Conservation (phyloP, 2,329 filamentous ascomycete genomes). For the Hymenoscyphus repandus region DNA sequence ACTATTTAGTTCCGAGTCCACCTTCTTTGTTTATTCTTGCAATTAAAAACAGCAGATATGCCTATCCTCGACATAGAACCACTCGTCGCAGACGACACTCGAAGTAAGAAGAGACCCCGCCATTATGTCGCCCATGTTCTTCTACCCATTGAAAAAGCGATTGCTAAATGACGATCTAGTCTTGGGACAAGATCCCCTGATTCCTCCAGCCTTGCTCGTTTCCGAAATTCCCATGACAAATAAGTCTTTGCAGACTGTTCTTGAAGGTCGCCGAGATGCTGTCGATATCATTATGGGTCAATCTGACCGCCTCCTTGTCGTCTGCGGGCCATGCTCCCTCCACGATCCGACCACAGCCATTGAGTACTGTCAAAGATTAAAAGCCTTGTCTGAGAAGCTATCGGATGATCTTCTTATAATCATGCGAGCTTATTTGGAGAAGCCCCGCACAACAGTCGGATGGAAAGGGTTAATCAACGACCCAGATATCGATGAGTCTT, state of each 20-base stretch:
- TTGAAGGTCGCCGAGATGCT: slow-evolving; percentile 63
- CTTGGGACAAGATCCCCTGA: slow-evolving; percentile 88
- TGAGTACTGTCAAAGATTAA: slow-evolving; percentile 80
- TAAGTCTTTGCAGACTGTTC: slow-evolving; percentile 59
- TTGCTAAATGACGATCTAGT: slow-evolving; percentile 46
- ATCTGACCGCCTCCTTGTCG: slow-evolving; percentile 79
- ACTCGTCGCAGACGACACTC: slow-evolving; percentile 44
- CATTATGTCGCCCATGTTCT: neutral
- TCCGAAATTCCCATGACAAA: slow-evolving; percentile 73
- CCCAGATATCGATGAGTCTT: slow-evolving; percentile 93
- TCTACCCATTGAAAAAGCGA: neutral
- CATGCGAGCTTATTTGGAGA: slow-evolving; percentile 99
- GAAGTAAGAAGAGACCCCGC: slow-evolving; percentile 36
- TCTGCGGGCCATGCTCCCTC: slow-evolving; percentile 94
- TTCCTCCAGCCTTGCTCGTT: slow-evolving; percentile 80
- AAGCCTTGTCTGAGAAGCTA: slow-evolving; percentile 72
- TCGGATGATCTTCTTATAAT: slow-evolving; percentile 81
- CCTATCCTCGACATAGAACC: slow-evolving; percentile 26
- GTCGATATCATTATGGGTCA: slow-evolving; percentile 31
- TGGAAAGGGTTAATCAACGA: slow-evolving; percentile 99
- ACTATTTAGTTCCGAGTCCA: neutral
- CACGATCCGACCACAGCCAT: slow-evolving; percentile 86
- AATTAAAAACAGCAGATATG: slow-evolving; percentile 20
- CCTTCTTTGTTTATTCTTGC: slow-evolving; percentile 1
- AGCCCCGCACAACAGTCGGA: slow-evolving; percentile 94